A percentile compares a stretch with the other conserved stretches of the same genome.
phyloP scores from a whole-genome alignment of 129 eudicot species.

The Rutidosis leptorrhynchoides region DNA sequence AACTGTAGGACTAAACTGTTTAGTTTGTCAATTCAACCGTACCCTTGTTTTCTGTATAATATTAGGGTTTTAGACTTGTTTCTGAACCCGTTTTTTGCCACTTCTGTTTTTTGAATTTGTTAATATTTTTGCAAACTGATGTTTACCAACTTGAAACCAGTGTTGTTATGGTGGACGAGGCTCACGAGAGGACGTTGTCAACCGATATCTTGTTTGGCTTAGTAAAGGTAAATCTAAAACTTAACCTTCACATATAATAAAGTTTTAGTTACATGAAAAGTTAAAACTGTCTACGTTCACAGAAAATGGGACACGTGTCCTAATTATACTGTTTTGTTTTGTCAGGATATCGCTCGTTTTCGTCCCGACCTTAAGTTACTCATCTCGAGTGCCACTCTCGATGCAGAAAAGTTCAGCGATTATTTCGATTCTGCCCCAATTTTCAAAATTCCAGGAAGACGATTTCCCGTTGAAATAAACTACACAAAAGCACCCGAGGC shows the following conservation, averaged over 20 bases:
- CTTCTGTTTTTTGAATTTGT: not conserved
- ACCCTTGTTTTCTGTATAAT: not conserved
- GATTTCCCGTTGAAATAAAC: slow-evolving; percentile 86
- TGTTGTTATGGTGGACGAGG: slow-evolving; percentile 97
- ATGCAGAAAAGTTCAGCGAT: slow-evolving; percentile 92
- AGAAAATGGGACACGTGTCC: slow-evolving; percentile 9
- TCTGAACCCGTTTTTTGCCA: not conserved
- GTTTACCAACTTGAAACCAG: slow-evolving; percentile 28
- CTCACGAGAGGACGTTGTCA: slow-evolving; percentile 91
- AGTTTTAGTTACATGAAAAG: not conserved
- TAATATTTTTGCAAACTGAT: slow-evolving; percentile 4
- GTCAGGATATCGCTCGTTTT: slow-evolving; percentile 79
- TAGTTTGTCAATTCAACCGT: not conserved
- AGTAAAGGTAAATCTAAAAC: slow-evolving; percentile 60
- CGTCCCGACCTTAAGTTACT: slow-evolving; percentile 89
- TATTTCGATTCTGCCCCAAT: slow-evolving; percentile 97
- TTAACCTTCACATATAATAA: not conserved
- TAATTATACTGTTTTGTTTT: not conserved
- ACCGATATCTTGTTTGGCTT: slow-evolving; percentile 89
- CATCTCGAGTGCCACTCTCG: slow-evolving; percentile 93
- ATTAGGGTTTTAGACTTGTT: not conserved
- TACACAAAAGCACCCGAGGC: slow-evolving; percentile 98
- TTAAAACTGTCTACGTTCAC: not conserved
- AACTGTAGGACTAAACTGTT: not conserved
- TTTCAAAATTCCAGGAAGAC: slow-evolving; percentile 86